Conservation (phyloP, 495 filamentous ascomycete genomes). For the Gamarada debralockiae region DNA sequence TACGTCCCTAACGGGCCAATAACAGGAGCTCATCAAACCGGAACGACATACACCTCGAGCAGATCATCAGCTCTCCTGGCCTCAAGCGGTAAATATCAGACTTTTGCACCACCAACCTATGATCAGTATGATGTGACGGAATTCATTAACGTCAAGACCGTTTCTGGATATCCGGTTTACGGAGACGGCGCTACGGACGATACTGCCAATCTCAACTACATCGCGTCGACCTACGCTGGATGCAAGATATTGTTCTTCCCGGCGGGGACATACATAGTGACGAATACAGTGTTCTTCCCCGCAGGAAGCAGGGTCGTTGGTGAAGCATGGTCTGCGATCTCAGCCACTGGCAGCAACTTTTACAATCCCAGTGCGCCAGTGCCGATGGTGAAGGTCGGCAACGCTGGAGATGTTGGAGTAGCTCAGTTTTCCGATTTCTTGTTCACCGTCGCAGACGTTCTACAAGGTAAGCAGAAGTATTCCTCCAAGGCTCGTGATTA, state of each 20-base stretch:
- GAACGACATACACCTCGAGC: background rate
- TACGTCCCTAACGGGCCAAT: no score
- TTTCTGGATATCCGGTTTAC: background rate
- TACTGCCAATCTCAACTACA: constrained; percentile 36
- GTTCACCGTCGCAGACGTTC: constrained; percentile 43
- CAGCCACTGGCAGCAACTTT: constrained; percentile 17
- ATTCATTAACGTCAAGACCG: constrained; percentile 20
- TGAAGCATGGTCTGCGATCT: constrained; percentile 47
- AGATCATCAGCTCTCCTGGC: background rate
- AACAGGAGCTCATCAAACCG: background rate
- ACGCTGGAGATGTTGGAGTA: constrained; percentile 27
- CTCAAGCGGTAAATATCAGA: constrained; percentile 24
- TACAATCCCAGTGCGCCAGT: constrained; percentile 27
- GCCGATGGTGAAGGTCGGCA: constrained; percentile 33
- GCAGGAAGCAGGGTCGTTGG: constrained; percentile 38
- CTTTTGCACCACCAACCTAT: constrained; percentile 37
- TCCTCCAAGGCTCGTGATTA: no score
- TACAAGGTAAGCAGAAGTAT: no score
- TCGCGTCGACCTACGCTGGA: constrained; percentile 40
- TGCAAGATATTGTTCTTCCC: constrained; percentile 50
- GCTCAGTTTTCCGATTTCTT: constrained; percentile 36
- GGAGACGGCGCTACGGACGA: constrained; percentile 31
- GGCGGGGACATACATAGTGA: constrained; percentile 54
- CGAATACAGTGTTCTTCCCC: constrained; percentile 52
- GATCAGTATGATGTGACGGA: constrained; percentile 32